These are phyloP conservation scores for Globisporangium polare DNA, from an alignment of 352 stramenopile species.

Conservation along the genomic window DNA sequence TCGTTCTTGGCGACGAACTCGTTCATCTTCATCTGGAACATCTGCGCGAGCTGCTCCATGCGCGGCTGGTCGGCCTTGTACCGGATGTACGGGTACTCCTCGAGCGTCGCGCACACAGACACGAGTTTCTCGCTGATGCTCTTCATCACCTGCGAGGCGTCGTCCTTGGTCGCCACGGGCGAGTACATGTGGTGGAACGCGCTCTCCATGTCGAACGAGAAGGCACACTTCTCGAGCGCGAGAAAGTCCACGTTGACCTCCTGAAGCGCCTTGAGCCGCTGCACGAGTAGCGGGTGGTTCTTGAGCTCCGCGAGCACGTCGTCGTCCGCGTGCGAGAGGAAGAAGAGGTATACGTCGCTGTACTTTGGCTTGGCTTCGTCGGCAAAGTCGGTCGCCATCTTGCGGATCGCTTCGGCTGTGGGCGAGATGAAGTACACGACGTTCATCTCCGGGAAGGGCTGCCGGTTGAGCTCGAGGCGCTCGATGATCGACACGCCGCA, in stretches of 20 bases:
- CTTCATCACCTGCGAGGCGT: slow-evolving; percentile 35
- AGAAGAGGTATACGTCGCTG: slow-evolving; percentile 92
- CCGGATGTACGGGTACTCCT: slow-evolving; percentile 97
- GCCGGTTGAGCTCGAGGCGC: slow-evolving; percentile 91
- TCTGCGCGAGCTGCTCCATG: slow-evolving; percentile 87
- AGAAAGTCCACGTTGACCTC: slow-evolving; percentile 98
- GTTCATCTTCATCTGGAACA: slow-evolving; percentile 96
- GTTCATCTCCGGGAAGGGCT: slow-evolving; percentile 96
- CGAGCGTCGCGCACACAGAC: slow-evolving; percentile 94
- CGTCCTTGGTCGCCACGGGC: slow-evolving; percentile 38
- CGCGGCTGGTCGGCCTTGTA: slow-evolving; percentile 80
- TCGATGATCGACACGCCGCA: slow-evolving; percentile 96
- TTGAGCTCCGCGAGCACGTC: slow-evolving; percentile 85
- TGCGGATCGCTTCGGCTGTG: slow-evolving; percentile 77
- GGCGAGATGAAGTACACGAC: slow-evolving; percentile 95
- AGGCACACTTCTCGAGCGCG: slow-evolving; percentile 90
- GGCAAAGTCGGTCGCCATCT: slow-evolving; percentile 84
- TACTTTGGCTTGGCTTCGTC: slow-evolving; percentile 89
- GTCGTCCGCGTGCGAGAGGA: slow-evolving; percentile 85
- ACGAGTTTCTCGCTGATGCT: slow-evolving; percentile 91
- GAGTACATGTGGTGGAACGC: slow-evolving; percentile 82
- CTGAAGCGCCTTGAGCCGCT: slow-evolving; percentile 79
- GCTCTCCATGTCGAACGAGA: slow-evolving; percentile 91
- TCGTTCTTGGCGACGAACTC: slow-evolving; percentile 91
- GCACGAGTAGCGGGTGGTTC: slow-evolving; percentile 72